These are phyloP conservation scores for Xylona heveae DNA, from an alignment of 495 filamentous ascomycete genomes.

Conservation along the genomic window DNA sequence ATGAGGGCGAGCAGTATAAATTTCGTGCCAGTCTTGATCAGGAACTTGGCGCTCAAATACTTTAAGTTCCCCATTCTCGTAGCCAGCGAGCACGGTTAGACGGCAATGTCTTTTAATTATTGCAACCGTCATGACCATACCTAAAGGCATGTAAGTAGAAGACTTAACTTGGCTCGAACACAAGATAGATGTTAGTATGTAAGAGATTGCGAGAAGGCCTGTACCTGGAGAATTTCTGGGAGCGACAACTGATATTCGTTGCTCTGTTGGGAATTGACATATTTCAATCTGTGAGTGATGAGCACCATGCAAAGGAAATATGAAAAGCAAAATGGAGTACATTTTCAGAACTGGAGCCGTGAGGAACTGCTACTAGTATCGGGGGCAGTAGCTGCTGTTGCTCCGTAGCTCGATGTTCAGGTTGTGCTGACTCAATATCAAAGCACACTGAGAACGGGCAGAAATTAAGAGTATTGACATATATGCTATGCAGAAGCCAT, in stretches of 20 bases:
- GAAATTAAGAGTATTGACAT: slow-evolving; percentile 90
- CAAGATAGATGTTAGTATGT: no score
- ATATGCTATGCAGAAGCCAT: slow-evolving; percentile 64
- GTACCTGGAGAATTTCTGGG: no score
- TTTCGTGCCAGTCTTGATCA: slow-evolving; percentile 14
- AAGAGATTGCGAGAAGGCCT: no score
- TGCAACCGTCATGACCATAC: slow-evolving; percentile 80
- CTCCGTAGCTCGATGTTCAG: not conserved
- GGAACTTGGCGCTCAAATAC: slow-evolving; percentile 22
- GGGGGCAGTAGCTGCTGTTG: slow-evolving; percentile 5
- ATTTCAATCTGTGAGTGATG: slow-evolving; percentile 79
- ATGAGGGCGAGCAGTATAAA: slow-evolving; percentile 47
- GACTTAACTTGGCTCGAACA: no score
- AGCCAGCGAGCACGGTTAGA: slow-evolving; percentile 46
- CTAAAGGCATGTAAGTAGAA: slow-evolving; percentile 12
- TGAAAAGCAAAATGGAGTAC: no score
- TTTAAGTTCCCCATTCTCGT: slow-evolving; percentile 64
- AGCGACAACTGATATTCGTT: slow-evolving; percentile 45
- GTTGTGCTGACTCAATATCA: slow-evolving; percentile 1
- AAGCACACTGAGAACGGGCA: slow-evolving; percentile 61
- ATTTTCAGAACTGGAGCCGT: slow-evolving; percentile 52
- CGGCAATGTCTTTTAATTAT: slow-evolving; percentile 14
- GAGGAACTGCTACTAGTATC: slow-evolving; percentile 55
- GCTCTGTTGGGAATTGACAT: slow-evolving; percentile 58
- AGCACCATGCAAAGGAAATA: no score